Evolutionary conservation across 2,329 filamentous ascomycete genomes (phyloP), one percentile per base, ranked within the genome.

Genomic region (Fusarium acutatum): DNA sequence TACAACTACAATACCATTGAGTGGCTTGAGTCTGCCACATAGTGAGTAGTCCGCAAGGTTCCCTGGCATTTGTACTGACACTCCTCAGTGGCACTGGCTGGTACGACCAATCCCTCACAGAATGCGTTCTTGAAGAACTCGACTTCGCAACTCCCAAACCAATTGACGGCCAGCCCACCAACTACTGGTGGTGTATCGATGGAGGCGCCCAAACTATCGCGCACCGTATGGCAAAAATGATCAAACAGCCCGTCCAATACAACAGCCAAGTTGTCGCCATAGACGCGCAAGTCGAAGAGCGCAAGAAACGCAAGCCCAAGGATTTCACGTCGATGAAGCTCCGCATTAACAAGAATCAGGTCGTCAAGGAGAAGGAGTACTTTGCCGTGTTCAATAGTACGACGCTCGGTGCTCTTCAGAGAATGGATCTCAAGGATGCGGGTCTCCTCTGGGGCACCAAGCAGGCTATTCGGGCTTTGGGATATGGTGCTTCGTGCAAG

Each of bases 401-500:
- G 0, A 75, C 75, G 0, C 67, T 77, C 3, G 64, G 46, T 22
- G 64, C 71, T 1, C 56, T 77, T 1, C 69, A 73, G 38, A 47
- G 75, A 0, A 77, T 77, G 71, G 57, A 77, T 2, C 56, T 75
- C 2, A 75, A 72, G 3, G 75, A 80, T 9, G 71, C 80, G 5
- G 70, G 73, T 3, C 74, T 81, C 0, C 68, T 67, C 4, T 81
- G 79, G 67, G 77, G 73, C 3, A 75, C 77, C 2, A 80, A 80
- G 40, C 73, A 73, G 5, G 80, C 80, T 0, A 81, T 82, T 7
- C 74, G 80, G 12, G 72, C 74, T 9, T 65, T 82, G 18, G 77
- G 77, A 8, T 81, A 81, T 14, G 79, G 80, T 6, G 76, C 77
- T 0, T 76, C 79, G 0, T 69, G 69, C 5, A 82, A 82, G 49